A percentile compares a stretch with the other conserved stretches of the same genome.
These are phyloP conservation scores for Wickerhamiella occidentalis DNA, from an alignment of 805 yeast genomes.

Conservation along the genomic window DNA sequence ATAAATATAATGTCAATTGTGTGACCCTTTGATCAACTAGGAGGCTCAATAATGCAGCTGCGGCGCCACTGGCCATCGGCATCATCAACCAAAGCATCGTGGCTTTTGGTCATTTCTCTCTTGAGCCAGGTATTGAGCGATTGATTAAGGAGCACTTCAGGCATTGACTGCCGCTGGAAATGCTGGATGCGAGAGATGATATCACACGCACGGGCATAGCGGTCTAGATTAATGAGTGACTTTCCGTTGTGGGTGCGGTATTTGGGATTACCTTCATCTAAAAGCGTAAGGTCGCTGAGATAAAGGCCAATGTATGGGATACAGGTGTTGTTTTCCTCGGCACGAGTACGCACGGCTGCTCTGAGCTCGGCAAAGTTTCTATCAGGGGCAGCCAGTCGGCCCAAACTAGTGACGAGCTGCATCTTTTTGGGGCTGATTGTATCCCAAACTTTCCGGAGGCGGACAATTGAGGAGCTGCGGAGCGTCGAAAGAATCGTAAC, in stretches of 20 bases:
- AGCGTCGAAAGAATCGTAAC: conserved; percentile 27
- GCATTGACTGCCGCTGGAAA: conserved; percentile 22
- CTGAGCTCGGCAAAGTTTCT: conserved; percentile 29
- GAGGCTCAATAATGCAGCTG: conserved; percentile 28
- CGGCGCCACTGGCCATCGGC: conserved; percentile 29
- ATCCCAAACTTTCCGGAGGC: conserved; percentile 29
- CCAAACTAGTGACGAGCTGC: conserved; percentile 20
- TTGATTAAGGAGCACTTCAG: conserved; percentile 16
- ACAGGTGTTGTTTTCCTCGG: conserved; percentile 16
- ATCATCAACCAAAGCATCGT: conserved; percentile 22
- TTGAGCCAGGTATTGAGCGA: conserved; percentile 27
- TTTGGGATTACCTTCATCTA: conserved; percentile 30
- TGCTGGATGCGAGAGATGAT: conserved; percentile 28
- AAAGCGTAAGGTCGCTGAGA: conserved; percentile 28
- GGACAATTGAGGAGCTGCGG: conserved; percentile 27
- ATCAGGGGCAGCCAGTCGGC: conserved; percentile 26
- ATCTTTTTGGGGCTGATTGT: conserved; percentile 22
- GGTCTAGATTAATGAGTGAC: conserved; percentile 27
- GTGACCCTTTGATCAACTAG: conserved; percentile 8
- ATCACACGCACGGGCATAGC: conserved; percentile 24
- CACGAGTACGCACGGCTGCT: conserved; percentile 20
- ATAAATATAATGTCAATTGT: conserved; percentile 1
- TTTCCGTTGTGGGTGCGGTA: conserved; percentile 13
- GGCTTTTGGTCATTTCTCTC: conserved; percentile 26
- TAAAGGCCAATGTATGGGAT: conserved; percentile 30